Conservation (phyloP, 1,139 yeast species). For the Geotrichum fermentans region DNA sequence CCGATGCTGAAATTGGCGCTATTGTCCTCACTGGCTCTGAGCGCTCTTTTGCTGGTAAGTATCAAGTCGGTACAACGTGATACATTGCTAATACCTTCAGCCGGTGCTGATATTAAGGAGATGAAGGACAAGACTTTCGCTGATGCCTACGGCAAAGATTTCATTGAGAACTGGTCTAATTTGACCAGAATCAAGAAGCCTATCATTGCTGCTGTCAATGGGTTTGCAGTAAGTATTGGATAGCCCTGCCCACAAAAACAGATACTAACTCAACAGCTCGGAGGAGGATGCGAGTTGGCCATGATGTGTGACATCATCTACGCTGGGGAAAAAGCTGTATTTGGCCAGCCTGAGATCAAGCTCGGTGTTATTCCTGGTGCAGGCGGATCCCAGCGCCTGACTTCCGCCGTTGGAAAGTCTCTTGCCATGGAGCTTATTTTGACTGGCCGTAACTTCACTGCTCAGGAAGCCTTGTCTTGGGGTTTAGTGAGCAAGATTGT, state of each 20-base stretch:
- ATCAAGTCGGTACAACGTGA: neutral
- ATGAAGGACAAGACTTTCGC: conserved; percentile 43
- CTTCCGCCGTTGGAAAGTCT: conserved; percentile 46
- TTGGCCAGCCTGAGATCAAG: conserved; percentile 54
- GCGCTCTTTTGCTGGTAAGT: conserved; percentile 42
- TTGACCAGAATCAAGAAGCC: conserved; percentile 42
- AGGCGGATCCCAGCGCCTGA: conserved; percentile 50
- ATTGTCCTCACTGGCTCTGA: conserved; percentile 45
- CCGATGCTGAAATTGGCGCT: conserved; percentile 43
- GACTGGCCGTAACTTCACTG: conserved; percentile 45
- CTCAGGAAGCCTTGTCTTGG: conserved; percentile 45
- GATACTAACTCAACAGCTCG: conserved; percentile 31
- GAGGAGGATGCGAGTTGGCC: conserved; percentile 55
- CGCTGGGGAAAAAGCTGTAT: conserved; percentile 47
- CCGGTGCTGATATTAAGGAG: conserved; percentile 53
- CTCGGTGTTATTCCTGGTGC: conserved; percentile 53
- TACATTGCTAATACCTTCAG: conserved; percentile 23
- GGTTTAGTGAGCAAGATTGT: conserved; percentile 46
- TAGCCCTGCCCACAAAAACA: neutral
- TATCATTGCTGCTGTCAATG: conserved; percentile 50
- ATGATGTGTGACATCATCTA: conserved; percentile 50
- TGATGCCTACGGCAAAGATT: conserved; percentile 38
- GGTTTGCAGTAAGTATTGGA: conserved; percentile 37
- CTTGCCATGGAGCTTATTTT: conserved; percentile 47
- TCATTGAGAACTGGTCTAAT: conserved; percentile 41